phyloP scores from a whole-genome alignment of 2,329 filamentous ascomycete genomes.

The Beauveria sp. region DNA sequence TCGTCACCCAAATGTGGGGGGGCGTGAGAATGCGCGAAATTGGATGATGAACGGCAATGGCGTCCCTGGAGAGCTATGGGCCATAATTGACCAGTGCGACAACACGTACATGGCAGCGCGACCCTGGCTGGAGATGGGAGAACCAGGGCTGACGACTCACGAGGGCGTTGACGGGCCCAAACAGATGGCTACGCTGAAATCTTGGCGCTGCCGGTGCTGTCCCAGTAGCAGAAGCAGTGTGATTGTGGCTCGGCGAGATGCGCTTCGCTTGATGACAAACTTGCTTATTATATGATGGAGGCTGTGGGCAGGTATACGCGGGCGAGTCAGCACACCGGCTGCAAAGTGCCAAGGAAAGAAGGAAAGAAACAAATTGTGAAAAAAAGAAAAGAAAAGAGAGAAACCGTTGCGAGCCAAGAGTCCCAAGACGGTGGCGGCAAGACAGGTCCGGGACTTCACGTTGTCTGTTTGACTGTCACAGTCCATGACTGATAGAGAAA shows the following conservation, averaged over 20 bases:
- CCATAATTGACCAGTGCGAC: neutral
- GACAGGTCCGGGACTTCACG: neutral
- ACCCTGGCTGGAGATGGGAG: neutral
- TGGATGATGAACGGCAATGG: constrained; percentile 6
- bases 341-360: neutral
- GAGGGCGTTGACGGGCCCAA: neutral
- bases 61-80: constrained; percentile 1
- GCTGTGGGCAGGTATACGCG: neutral
- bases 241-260: neutral
- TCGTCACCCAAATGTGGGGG: neutral
- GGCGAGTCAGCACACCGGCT: neutral
- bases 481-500: neutral
- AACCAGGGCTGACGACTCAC: neutral
- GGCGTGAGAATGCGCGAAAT: neutral
- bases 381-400: neutral
- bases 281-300: neutral
- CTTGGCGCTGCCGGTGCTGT: neutral
- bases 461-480: neutral
- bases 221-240: neutral
- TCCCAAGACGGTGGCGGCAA: neutral
- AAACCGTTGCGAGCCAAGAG: neutral
- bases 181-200: neutral
- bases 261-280: neutral
- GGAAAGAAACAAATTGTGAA: neutral
- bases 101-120: neutral